phyloP scores from a whole-genome alignment of 306 rosid genomes.

The Medicago lupulina region DNA sequence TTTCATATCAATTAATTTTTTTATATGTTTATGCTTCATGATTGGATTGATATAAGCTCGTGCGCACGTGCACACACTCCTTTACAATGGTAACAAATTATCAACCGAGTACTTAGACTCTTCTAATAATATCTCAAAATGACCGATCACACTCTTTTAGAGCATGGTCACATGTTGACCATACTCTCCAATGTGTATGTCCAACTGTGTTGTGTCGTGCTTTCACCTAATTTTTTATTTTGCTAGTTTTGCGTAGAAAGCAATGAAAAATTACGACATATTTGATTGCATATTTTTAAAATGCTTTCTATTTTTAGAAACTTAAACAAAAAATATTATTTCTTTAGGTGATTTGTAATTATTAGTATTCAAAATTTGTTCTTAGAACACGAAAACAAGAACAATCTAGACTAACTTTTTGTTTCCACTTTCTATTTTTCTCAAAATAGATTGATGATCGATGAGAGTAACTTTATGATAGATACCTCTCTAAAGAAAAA shows the following conservation, averaged over 20 bases:
- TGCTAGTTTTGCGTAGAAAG: background rate
- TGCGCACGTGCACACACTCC: background rate
- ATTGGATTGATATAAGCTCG: background rate
- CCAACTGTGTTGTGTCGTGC: background rate
- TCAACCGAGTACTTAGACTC: background rate
- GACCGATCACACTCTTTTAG: background rate
- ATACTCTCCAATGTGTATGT: background rate
- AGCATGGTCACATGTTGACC: background rate
- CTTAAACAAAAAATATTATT: background rate
- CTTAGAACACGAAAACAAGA: background rate
- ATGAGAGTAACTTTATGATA: background rate
- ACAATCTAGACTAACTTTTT: background rate
- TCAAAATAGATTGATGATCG: background rate
- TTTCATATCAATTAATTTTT: background rate
- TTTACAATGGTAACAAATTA: background rate
- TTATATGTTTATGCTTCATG: background rate
- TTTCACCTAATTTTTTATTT: too few species aligned
- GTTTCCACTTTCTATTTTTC: background rate
- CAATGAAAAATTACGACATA: background rate
- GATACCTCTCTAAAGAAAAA: background rate
- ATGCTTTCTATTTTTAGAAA: background rate
- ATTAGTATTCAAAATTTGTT: too few species aligned
- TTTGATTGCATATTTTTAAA: too few species aligned
- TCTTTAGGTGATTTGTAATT: background rate
- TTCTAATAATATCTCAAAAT: background rate